These are phyloP conservation scores for Naegleria fowleri DNA, from an alignment of 208 protist species.

Conservation along the genomic window DNA sequence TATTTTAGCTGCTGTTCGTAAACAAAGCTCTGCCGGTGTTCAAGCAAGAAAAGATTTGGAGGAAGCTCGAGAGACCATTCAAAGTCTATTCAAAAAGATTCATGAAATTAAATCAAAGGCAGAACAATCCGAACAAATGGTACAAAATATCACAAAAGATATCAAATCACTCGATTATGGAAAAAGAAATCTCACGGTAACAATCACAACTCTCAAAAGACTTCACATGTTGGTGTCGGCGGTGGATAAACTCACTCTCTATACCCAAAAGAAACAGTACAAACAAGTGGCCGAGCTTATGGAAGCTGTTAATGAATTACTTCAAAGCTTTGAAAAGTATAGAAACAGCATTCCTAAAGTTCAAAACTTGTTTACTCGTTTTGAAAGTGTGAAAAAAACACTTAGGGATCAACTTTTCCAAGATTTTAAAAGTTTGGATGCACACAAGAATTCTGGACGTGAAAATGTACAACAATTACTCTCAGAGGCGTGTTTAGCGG, in stretches of 20 bases:
- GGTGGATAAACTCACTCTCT: constrained; percentile 66
- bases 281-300: constrained; percentile 69
- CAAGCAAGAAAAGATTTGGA: constrained; percentile 70
- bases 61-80: constrained; percentile 70
- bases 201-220: constrained; percentile 79
- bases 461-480: constrained; percentile 27
- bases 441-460: neutral
- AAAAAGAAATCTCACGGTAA: constrained; percentile 80
- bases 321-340: constrained; percentile 63
- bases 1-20: constrained; percentile 76
- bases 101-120: constrained; percentile 78
- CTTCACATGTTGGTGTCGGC: constrained; percentile 81
- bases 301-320: constrained; percentile 69
- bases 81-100: constrained; percentile 72
- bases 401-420: constrained; percentile 44
- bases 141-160: constrained; percentile 82
- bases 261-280: constrained; percentile 68
- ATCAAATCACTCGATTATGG: constrained; percentile 86
- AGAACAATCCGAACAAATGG: constrained; percentile 79
- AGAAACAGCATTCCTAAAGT: constrained; percentile 64
- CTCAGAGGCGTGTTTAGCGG: constrained; percentile 65
- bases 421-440: constrained; percentile 46
- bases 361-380: neutral
- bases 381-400: constrained; percentile 75
- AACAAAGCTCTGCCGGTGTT: constrained; percentile 64